These are phyloP conservation scores for Rheum nobile DNA, from an alignment of 148 eudicot species.

Conservation along the genomic window DNA sequence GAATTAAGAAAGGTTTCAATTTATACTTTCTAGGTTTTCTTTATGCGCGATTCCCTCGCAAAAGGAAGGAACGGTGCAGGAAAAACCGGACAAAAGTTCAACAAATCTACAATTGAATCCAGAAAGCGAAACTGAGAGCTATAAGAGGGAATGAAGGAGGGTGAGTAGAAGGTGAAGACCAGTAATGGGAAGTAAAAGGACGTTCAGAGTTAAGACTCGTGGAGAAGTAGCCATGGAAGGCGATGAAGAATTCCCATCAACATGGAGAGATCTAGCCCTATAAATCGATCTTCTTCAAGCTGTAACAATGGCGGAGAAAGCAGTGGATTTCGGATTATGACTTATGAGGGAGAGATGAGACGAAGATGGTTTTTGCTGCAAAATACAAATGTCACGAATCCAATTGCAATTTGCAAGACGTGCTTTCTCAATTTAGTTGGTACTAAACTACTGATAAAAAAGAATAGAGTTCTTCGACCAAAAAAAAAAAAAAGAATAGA, in stretches of 20 bases:
- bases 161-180: conserved; percentile 52
- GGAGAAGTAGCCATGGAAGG: conserved; percentile 29
- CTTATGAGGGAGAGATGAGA: not conserved
- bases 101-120: not conserved
- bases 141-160: conserved; percentile 65
- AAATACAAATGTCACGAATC: not conserved
- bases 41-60: not conserved
- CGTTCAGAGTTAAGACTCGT: conserved; percentile 13
- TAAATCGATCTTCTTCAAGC: not conserved
- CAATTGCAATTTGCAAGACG: not conserved
- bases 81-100: not conserved
- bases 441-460: no score
- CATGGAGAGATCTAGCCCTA: not conserved
- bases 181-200: conserved; percentile 34
- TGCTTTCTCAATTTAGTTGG: not conserved
- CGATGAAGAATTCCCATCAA: conserved; percentile 4
- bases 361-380: not conserved
- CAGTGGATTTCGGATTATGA: not conserved
- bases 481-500: no score
- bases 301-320: not conserved
- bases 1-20: not conserved
- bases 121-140: conserved; percentile 3
- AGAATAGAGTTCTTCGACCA: no score
- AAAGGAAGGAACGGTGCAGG: not conserved
- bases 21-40: not conserved